Base-by-base conservation (phyloP, 2,329 filamentous ascomycete genomes). In the Leptosphaerulina australis region DNA sequence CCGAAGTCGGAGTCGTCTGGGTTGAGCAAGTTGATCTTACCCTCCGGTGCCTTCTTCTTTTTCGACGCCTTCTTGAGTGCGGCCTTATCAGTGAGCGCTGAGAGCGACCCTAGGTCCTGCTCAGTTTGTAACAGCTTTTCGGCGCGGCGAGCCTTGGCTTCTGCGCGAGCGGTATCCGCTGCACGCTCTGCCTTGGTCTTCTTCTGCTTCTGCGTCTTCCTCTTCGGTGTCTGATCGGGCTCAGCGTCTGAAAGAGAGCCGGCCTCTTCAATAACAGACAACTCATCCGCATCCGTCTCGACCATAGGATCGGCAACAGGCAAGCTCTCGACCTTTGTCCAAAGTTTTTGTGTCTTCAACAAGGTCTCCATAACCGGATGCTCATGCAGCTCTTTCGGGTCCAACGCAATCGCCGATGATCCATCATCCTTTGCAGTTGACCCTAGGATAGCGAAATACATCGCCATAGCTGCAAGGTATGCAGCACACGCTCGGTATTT, bases 401-500 rank as follows among this genome's bases (percentile, higher is more conserved):
- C 82, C 57, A 95, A 74, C 0, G 90, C 81, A 50, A 85, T 81
- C 10, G 76, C 73, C 5, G 65, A 56, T 0, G 77, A 73, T 6
- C 79, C 80, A 26, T 79, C 74, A 0, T 77, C 76, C 50, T 86
- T 84, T 39, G 86, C 80, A 1, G 90, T 87, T 0, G 91, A 96
- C 9, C 91, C 90, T n/a, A 99, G 77, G 26, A 97, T 83, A 28
- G 92, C 90, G 71, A 99, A 96, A 73, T 99, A 99, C 84, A 96
- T 92, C 38, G 89, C 87, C 60, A 99, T 79, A 1, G 90, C 83
- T 33, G 89, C 91, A 18, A 97, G 79, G 68, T 99, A 97, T 52
- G 91, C 90, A 4, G 90, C 87, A 29, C 96, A 79, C 9, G 92
- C 85, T 71, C 90, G 86, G 68, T 88, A 87, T 70, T 93, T 94